Percentiles rank a stretch among this genome's conserved stretches.
Evolutionary conservation across 257 asterid species (phyloP).

Genomic region (Salvia hispanica): DNA sequence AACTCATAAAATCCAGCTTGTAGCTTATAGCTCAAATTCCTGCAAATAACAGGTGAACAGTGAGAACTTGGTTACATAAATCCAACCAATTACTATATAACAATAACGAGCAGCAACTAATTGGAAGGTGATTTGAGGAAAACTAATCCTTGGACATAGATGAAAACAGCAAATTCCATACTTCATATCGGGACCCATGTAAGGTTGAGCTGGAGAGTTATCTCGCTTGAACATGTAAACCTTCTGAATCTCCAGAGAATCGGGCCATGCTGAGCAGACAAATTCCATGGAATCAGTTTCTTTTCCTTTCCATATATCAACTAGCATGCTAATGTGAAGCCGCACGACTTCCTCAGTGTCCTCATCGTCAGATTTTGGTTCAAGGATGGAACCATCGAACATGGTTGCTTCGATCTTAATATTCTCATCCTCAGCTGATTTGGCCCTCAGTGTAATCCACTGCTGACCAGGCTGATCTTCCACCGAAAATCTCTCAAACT

Average conservation of each 20-base stretch:
- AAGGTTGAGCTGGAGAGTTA: conserved; percentile 41
- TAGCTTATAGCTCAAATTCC: conserved; percentile 44
- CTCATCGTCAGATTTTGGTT: conserved; percentile 37
- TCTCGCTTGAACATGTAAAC: conserved; percentile 44
- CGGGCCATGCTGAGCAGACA: conserved; percentile 64
- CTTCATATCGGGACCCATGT: conserved; percentile 66
- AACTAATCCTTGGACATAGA: neutral
- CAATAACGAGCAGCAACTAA: neutral
- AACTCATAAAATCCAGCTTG: conserved; percentile 49
- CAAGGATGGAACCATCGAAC: conserved; percentile 49
- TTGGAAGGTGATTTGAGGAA: neutral
- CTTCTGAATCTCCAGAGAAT: conserved; percentile 57
- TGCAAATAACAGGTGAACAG: conserved; percentile 32
- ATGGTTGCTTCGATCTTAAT: conserved; percentile 62
- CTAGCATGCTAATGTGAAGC: conserved; percentile 54
- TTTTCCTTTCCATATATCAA: conserved; percentile 59
- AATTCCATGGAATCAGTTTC: conserved; percentile 45
- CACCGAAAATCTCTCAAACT: conserved; percentile 42
- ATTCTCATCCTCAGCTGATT: conserved; percentile 41
- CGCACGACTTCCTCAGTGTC: conserved; percentile 34
- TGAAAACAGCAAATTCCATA: conserved; percentile 19
- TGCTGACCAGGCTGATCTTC: conserved; percentile 59
- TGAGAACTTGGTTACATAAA: conserved; percentile 19
- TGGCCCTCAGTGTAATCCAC: conserved; percentile 52
- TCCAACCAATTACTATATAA: neutral